phyloP scores from a whole-genome alignment of 1,284 basidiomycete species.

The Clitocybe nebularis region DNA sequence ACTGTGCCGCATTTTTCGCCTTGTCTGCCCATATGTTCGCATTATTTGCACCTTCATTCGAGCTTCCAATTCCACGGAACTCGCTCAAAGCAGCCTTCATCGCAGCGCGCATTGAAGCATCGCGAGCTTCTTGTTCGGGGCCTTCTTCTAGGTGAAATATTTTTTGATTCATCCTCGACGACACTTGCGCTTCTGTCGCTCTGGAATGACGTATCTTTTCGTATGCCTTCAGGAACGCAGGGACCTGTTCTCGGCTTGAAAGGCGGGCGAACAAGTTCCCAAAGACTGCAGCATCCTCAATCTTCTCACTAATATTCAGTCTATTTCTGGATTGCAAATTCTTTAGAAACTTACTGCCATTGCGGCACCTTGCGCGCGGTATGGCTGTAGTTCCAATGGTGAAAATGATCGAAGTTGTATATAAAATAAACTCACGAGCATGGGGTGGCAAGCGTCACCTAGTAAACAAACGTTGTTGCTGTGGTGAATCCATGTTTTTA shows the following conservation, averaged over 20 bases:
- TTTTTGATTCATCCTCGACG: conserved; percentile 45
- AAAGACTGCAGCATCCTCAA: conserved; percentile 64
- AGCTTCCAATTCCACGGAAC: conserved; percentile 28
- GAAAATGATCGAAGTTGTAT: too few relatives aligned
- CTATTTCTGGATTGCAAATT: background rate
- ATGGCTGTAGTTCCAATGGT: conserved; percentile 42
- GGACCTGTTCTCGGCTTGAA: conserved; percentile 36
- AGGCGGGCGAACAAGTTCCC: conserved; percentile 55
- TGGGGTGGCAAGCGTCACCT: conserved; percentile 60
- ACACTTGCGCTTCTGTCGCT: conserved; percentile 42
- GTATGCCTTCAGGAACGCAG: conserved; percentile 47
- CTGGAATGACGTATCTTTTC: conserved; percentile 46
- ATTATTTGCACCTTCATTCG: conserved; percentile 8
- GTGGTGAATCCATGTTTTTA: conserved; percentile 49
- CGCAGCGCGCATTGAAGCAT: conserved; percentile 44
- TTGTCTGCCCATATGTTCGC: conserved; percentile 49
- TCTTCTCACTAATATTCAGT: conserved; percentile 22
- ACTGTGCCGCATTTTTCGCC: conserved; percentile 38
- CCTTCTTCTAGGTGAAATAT: conserved; percentile 56
- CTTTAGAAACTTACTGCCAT: conserved; percentile 45
- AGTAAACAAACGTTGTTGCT: conserved; percentile 44
- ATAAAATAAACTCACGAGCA: conserved; percentile 61
- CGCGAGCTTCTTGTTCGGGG: conserved; percentile 46
- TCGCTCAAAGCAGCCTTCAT: conserved; percentile 37
- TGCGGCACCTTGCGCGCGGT: conserved; percentile 64